These are phyloP conservation scores for Nakaseomyces nivariensis DNA, from an alignment of 1,139 yeast genomes.

Conservation along the genomic window DNA sequence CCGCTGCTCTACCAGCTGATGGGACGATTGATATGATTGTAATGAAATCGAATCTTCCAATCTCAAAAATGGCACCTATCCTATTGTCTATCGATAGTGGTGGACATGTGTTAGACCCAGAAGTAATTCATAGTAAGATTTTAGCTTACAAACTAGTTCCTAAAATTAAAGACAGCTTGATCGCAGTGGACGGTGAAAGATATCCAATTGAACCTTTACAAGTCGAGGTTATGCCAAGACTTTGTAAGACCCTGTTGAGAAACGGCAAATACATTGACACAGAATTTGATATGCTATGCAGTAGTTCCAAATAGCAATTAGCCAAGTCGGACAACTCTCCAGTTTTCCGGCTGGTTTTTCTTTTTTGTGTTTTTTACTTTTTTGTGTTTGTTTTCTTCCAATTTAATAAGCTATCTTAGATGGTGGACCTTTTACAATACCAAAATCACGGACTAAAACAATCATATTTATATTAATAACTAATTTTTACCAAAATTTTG, in stretches of 20 bases:
- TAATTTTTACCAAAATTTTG: slow-evolving; percentile 1
- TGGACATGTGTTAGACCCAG: slow-evolving; percentile 55
- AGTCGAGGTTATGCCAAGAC: slow-evolving; percentile 60
- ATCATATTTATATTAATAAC: neutral
- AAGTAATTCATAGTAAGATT: slow-evolving; percentile 66
- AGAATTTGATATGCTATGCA: slow-evolving; percentile 23
- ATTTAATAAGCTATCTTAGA: neutral
- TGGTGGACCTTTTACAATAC: neutral
- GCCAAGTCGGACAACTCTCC: neutral
- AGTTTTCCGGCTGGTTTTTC: slow-evolving; percentile 3
- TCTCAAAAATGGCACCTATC: slow-evolving; percentile 46
- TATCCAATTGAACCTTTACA: slow-evolving; percentile 73
- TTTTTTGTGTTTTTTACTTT: slow-evolving; percentile 2
- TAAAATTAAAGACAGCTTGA: slow-evolving; percentile 41
- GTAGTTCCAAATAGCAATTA: neutral
- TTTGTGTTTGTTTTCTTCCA: neutral
- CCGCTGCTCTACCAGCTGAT: slow-evolving; percentile 84
- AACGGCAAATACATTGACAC: slow-evolving; percentile 32
- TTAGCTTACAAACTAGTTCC: slow-evolving; percentile 71
- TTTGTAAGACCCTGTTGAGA: slow-evolving; percentile 32
- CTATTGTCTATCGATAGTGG: slow-evolving; percentile 67
- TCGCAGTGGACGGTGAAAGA: slow-evolving; percentile 84
- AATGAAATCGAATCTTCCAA: slow-evolving; percentile 52
- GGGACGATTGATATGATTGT: slow-evolving; percentile 76
- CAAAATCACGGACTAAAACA: neutral